Conservation (phyloP, 768 basidiomycete genomes). For the Mycena haematopus region DNA sequence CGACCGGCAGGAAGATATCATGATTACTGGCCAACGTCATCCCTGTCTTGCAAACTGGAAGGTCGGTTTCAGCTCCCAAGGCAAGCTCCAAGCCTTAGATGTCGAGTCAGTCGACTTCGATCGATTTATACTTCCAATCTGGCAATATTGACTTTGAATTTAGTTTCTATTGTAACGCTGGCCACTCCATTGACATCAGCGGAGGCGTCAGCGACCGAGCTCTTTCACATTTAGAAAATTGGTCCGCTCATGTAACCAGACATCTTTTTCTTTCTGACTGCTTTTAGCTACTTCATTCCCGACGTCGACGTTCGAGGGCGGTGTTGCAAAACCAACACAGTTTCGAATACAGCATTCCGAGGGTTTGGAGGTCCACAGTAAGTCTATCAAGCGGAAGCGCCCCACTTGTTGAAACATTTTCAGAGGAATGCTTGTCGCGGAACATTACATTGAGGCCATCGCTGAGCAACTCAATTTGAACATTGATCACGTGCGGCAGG, state of each 20-base stretch:
- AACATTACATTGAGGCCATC: constrained; percentile 31
- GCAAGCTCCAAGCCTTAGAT: constrained; percentile 27
- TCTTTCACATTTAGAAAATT: constrained; percentile 30
- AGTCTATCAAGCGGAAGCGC: background rate
- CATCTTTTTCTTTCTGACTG: background rate
- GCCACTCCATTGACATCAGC: constrained; percentile 30
- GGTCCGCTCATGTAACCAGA: constrained; percentile 1
- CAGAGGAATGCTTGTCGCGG: constrained; percentile 31
- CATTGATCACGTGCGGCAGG: constrained; percentile 31
- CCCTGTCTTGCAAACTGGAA: constrained; percentile 29
- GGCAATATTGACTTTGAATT: background rate
- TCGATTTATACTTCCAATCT: background rate
- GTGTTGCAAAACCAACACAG: constrained; percentile 31
- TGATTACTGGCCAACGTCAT: constrained; percentile 32
- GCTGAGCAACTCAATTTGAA: constrained; percentile 26
- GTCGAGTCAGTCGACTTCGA: constrained; percentile 24
- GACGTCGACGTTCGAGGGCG: constrained; percentile 29
- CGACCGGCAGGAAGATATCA: constrained; percentile 30
- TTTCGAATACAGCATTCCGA: constrained; percentile 8
- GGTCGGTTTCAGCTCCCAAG: constrained; percentile 30
- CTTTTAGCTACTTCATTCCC: constrained; percentile 25
- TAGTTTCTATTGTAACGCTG: constrained; percentile 29
- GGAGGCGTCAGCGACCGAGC: constrained; percentile 30
- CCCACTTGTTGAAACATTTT: background rate
- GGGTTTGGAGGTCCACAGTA: constrained; percentile 31